Percentiles rank a stretch among this genome's conserved stretches.
These are phyloP conservation scores for Mangifera indica DNA, from an alignment of 345 rosid species.

Conservation along the genomic window DNA sequence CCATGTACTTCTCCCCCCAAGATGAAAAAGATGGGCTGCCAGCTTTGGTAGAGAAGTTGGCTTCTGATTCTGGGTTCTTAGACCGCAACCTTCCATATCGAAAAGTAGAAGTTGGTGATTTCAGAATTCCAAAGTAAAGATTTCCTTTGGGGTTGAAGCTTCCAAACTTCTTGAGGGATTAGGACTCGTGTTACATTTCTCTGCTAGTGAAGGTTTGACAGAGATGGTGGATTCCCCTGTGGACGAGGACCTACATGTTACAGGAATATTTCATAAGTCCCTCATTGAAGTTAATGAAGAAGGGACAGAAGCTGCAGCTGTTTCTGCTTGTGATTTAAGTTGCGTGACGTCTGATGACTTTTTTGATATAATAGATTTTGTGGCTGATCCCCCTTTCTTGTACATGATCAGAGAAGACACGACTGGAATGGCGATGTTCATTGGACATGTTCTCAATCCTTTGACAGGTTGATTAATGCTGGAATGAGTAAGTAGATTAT, in stretches of 20 bases:
- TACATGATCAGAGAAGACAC: conserved; percentile 56
- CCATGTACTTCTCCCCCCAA: conserved; percentile 76
- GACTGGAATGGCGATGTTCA: conserved; percentile 59
- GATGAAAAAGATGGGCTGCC: conserved; percentile 58
- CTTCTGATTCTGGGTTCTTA: conserved; percentile 46
- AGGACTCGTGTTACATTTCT: conserved; percentile 61
- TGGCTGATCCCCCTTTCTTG: conserved; percentile 72
- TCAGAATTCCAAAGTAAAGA: conserved; percentile 59
- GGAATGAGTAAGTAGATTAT: conserved; percentile 17
- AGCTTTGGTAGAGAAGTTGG: conserved; percentile 45
- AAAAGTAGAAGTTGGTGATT: conserved; percentile 41
- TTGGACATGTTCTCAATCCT: conserved; percentile 59
- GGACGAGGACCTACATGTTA: conserved; percentile 40
- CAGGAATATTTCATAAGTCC: conserved; percentile 58
- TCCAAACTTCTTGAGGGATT: conserved; percentile 44
- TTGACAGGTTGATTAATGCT: conserved; percentile 22
- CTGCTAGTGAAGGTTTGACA: conserved; percentile 47
- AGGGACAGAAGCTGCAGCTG: conserved; percentile 78
- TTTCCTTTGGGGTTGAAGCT: conserved; percentile 59
- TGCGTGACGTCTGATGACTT: not conserved
- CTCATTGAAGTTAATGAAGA: conserved; percentile 71
- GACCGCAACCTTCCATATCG: conserved; percentile 44
- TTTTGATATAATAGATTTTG: conserved; percentile 41
- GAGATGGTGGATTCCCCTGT: conserved; percentile 58
- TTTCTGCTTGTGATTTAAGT: conserved; percentile 54